phyloP scores from a whole-genome alignment of 2,329 filamentous ascomycete genomes.

The Neofusicoccum cordaticola region DNA sequence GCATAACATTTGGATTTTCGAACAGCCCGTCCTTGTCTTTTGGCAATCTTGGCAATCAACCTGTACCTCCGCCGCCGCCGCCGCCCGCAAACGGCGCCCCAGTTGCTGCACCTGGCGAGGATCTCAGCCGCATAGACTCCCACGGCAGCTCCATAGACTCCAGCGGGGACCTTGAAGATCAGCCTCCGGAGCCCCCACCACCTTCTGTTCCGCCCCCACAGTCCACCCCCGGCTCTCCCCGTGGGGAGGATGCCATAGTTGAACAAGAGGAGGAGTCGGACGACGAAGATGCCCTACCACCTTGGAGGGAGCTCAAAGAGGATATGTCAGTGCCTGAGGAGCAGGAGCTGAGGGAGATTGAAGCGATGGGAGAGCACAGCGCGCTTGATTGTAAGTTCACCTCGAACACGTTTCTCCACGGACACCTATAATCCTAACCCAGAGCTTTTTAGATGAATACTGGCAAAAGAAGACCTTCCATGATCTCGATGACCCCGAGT shows the following conservation, averaged over 20 bases:
- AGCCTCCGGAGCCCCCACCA: constrained; percentile 5
- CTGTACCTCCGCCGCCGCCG: constrained; percentile 20
- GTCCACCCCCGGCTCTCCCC: background rate
- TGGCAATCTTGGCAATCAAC: constrained; percentile 15
- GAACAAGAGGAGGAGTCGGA: constrained; percentile 30
- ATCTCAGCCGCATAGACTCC: constrained; percentile 16
- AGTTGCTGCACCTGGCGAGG: constrained; percentile 3
- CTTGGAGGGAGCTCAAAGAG: constrained; percentile 56
- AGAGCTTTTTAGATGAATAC: constrained; percentile 44
- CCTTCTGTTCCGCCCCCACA: background rate
- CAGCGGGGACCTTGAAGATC: background rate
- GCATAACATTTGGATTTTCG: constrained; percentile 16
- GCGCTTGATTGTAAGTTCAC: constrained; percentile 51
- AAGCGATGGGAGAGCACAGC: constrained; percentile 49
- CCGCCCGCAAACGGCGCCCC: constrained; percentile 20
- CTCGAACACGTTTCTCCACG: background rate
- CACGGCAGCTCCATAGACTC: constrained; percentile 15
- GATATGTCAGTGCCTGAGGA: constrained; percentile 56
- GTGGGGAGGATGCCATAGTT: background rate
- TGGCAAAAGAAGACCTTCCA: constrained; percentile 59
- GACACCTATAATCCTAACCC: background rate
- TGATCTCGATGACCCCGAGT: constrained; percentile 57
- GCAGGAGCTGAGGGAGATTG: constrained; percentile 58
- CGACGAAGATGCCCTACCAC: constrained; percentile 32
- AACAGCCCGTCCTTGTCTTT: constrained; percentile 22